Evolutionary conservation across 2,329 filamentous ascomycete genomes (phyloP), one percentile per base, ranked within the genome.

Genomic region (Monilinia polystroma): DNA sequence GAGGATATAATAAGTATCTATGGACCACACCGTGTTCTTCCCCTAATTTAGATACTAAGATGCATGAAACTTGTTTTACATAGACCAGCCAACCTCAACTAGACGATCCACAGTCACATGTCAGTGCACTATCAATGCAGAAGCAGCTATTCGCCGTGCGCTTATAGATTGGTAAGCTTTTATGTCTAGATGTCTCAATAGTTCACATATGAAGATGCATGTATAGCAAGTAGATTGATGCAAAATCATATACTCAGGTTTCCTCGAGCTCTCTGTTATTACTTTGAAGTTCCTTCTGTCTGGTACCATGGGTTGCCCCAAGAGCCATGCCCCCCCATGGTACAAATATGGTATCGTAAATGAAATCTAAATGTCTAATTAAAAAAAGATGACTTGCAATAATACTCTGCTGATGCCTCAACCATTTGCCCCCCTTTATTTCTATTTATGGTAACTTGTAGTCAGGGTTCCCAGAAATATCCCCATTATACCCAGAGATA

Each of bases 41-140:
- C 5, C 45, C 4, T 23, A 35, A 38, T 29, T 49, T 8, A 47
- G 41, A 3, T 49, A 14, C 56, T n/a, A 49, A 23, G 16, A 47
- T 59, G 63, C 45, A 52, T 43, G 64, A 62, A 54, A 62, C 64
- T 23, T 54, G 26, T 47, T 62, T 49, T 55, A 26, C 53, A 45
- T 62, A 20, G 45, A 62, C 16, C 41, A 43, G 41, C 41, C 49
- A 62, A 47, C 14, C 14, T 66, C 53, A 58, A n/a, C 41, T 56
- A 56, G 49, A 60, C 41, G 64, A 54, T 53, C 56, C 64, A 62
- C 56, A 66, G 10, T 66, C 64, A 62, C 56, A 66, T 66, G 56
- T 62, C 29, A 43, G 20, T 51, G 53, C 53, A 38, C 20, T 8
- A n/a, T 23, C 29, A 38, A 26, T 38, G 58, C 45, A 4, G 57